Conservation (phyloP, 169 alveolate species). For the Plasmodium blacklocki region DNA sequence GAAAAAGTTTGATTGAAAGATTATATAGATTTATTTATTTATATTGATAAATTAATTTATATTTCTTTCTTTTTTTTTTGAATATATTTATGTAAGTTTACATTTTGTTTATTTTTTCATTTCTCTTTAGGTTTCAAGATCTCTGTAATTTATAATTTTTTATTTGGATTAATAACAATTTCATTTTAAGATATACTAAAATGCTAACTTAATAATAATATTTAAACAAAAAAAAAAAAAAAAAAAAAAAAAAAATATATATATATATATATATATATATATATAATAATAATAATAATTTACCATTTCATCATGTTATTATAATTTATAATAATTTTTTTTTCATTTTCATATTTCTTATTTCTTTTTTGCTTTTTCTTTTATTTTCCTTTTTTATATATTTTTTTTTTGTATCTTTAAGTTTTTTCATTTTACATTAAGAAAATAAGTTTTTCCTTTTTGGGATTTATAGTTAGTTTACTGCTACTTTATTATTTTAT, state of each 20-base stretch:
- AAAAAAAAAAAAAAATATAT: too few relatives aligned
- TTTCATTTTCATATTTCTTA: constrained; percentile 9
- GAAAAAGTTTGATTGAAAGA: constrained; percentile 5
- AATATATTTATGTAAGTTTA: constrained; percentile 6
- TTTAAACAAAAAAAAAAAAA: too few relatives aligned
- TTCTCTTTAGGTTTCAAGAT: constrained; percentile 33
- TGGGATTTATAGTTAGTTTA: constrained; percentile 69
- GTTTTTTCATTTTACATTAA: constrained; percentile 32
- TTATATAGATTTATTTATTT: not conserved
- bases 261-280: too few relatives aligned
- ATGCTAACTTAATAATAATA: not conserved
- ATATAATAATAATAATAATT: too few relatives aligned
- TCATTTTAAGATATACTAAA: constrained; percentile 5
- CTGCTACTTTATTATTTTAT: not conserved
- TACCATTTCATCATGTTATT: too few relatives aligned
- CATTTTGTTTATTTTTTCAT: constrained; percentile 15
- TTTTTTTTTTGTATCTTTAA: constrained; percentile 65
- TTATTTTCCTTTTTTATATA: constrained; percentile 3
- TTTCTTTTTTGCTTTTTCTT: not conserved
- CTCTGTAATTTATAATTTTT: constrained; percentile 20
- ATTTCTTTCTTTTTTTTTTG: not conserved
- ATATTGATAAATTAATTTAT: too few relatives aligned
- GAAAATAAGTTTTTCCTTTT: constrained; percentile 20
- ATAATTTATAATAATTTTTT: not conserved
- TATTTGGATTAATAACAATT: constrained; percentile 27